These are phyloP conservation scores for Morella rubra DNA, from an alignment of 306 rosid species.

Conservation along the genomic window DNA sequence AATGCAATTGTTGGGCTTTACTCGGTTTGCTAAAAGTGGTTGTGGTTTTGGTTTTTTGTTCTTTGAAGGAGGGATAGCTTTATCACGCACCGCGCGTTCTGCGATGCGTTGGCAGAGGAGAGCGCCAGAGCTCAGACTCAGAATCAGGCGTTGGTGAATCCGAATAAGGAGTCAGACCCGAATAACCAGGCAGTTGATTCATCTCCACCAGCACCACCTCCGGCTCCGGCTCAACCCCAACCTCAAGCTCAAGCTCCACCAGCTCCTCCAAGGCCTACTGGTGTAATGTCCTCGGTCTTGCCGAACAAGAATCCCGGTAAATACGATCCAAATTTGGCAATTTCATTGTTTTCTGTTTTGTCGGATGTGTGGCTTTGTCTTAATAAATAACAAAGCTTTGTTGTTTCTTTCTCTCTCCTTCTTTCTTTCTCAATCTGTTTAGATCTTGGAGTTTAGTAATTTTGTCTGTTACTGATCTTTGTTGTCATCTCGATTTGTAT, in stretches of 20 bases:
- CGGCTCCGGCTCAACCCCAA: background rate
- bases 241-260: conserved; percentile 15
- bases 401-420: background rate
- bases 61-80: conserved; percentile 85
- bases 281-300: conserved; percentile 40
- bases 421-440: conserved; percentile 18
- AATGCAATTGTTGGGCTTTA: background rate
- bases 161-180: conserved; percentile 41
- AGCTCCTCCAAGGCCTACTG: conserved; percentile 42
- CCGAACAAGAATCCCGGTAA: conserved; percentile 62
- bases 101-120: conserved; percentile 88
- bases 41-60: conserved; percentile 15
- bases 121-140: conserved; percentile 52
- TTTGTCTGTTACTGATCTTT: conserved; percentile 69
- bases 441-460: conserved; percentile 54
- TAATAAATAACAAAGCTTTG: conserved; percentile 8
- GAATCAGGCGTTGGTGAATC: conserved; percentile 22
- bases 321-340: conserved; percentile 20
- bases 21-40: conserved; percentile 38
- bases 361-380: conserved; percentile 41
- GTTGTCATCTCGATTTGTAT: conserved; percentile 34
- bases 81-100: conserved; percentile 90
- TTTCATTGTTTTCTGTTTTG: conserved; percentile 34
- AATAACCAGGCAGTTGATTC: conserved; percentile 34
- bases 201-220: conserved; percentile 23